A percentile compares a stretch with the other conserved stretches of the same genome.
phyloP scores from a whole-genome alignment of 352 stramenopile species.

The Globisporangium rhizosaccharum region DNA sequence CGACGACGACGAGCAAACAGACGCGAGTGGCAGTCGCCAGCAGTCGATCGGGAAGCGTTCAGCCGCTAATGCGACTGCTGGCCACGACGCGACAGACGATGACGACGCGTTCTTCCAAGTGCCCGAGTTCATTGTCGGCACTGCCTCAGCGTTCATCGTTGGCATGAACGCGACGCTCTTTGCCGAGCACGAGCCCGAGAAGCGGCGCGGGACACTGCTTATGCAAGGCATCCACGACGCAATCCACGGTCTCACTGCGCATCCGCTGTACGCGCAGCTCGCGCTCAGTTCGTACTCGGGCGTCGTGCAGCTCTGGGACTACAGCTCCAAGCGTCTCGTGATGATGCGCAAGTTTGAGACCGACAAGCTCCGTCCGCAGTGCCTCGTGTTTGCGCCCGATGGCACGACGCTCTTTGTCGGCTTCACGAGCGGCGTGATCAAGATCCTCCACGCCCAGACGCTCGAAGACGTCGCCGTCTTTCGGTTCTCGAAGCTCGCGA shows the following conservation, averaged over 20 bases:
- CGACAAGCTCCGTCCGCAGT: slow-evolving; percentile 67
- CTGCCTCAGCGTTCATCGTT: slow-evolving; percentile 82
- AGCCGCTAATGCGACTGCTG: no score
- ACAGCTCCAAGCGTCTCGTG: slow-evolving; percentile 71
- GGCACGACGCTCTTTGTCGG: slow-evolving; percentile 81
- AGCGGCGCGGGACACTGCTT: slow-evolving; percentile 83
- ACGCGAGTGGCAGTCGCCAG: neutral
- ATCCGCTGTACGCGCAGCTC: slow-evolving; percentile 71
- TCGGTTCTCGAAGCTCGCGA: slow-evolving; percentile 56
- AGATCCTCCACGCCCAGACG: slow-evolving; percentile 69
- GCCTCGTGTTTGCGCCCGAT: slow-evolving; percentile 71
- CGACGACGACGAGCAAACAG: slow-evolving; percentile 24
- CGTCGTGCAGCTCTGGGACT: slow-evolving; percentile 90
- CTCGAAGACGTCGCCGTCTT: slow-evolving; percentile 78
- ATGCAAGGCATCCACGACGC: slow-evolving; percentile 89
- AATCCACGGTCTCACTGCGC: slow-evolving; percentile 73
- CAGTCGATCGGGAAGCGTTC: neutral
- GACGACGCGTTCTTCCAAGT: slow-evolving; percentile 58
- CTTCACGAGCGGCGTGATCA: slow-evolving; percentile 84
- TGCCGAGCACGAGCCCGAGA: slow-evolving; percentile 79
- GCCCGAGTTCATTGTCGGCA: slow-evolving; percentile 91
- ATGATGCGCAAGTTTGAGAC: slow-evolving; percentile 77
- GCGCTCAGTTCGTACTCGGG: slow-evolving; percentile 80
- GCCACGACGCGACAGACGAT: slow-evolving; percentile 3
- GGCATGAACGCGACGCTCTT: slow-evolving; percentile 77